Evolutionary conservation across 805 yeast species (phyloP).

Genomic region (Komagataella ulmi): DNA sequence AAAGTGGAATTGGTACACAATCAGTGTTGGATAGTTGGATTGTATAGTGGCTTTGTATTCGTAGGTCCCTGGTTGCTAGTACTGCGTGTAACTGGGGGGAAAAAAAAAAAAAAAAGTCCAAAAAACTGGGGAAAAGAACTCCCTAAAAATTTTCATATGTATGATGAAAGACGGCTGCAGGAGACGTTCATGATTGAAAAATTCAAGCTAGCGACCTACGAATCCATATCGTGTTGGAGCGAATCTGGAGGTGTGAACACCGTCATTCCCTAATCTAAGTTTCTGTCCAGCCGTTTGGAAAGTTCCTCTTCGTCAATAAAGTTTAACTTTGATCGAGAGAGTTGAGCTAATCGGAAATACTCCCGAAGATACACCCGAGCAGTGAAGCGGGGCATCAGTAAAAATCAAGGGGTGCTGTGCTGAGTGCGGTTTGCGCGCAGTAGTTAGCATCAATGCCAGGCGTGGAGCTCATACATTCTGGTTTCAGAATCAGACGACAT

Average conservation of each 20-base stretch:
- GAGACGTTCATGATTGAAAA: background rate
- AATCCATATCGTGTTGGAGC: background rate
- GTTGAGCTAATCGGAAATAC: background rate
- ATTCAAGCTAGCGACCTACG: background rate
- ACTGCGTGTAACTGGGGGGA: background rate
- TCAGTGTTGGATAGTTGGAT: background rate
- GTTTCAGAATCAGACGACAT: background rate
- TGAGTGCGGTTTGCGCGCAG: background rate
- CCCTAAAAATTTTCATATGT: background rate
- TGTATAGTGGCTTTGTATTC: background rate
- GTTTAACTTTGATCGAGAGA: background rate
- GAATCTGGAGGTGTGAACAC: background rate
- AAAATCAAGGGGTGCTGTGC: background rate
- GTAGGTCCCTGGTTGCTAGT: background rate
- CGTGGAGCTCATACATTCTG: background rate
- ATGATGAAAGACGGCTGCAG: background rate
- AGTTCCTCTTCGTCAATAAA: background rate
- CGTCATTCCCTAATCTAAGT: background rate
- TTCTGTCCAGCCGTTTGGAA: background rate
- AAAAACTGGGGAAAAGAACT: background rate
- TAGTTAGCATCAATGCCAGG: background rate
- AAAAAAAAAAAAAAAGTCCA: too few relatives aligned
- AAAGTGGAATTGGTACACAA: background rate
- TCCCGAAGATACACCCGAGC: background rate
- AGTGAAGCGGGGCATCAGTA: background rate